Evolutionary conservation across 495 filamentous ascomycete species (phyloP), one percentile per base, ranked within the genome.

Genomic region (Penicillium bialowiezense): DNA sequence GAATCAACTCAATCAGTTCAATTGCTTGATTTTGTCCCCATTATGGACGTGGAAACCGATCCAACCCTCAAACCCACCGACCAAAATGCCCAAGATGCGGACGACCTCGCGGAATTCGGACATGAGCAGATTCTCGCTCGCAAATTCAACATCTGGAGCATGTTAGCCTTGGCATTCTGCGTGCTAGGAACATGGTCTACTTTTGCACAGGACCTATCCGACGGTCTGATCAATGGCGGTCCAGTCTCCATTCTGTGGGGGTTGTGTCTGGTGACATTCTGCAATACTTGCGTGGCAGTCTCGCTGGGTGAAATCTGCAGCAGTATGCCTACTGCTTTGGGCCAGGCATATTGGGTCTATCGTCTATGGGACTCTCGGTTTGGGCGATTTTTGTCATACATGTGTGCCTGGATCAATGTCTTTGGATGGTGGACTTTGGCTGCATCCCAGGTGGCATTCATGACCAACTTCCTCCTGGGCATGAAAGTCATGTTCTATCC

Each of bases 371-470:
- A 66, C 15, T 62, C 61, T 3, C 62, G 50, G 0, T 51, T 41
- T 9, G 72, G 69, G 1, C 64, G 72, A 0, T 75, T 73, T 15
- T 45, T 59, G 7, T 73, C 69, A 3, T 75, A 75, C 50, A 70
- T 74, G 58, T 73, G 69, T 50, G 72, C 72, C 0, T 74, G 72
- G 72, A 73, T 75, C 52, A 74, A 75, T 51, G 72, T 67, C 8
- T 75, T 74, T 48, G 71, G 72, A 5, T 75, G 72, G 72, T 75
- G 72, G 72, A 74, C 72, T 5, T 51, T 75, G 15, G 67, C 68
- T 0, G 72, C 72, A 0, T 73, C 69, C 1, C 71, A 74, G 48
- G 59, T 73, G 39, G 71, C 71, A 0, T 75, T 75, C 56, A 75
- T 75, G 71, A 69, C 72, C 12, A 67, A 73, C 40, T 75, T 75